Conservation (phyloP, 2,329 filamentous ascomycete species). For the Fusarium sarcochroum region DNA sequence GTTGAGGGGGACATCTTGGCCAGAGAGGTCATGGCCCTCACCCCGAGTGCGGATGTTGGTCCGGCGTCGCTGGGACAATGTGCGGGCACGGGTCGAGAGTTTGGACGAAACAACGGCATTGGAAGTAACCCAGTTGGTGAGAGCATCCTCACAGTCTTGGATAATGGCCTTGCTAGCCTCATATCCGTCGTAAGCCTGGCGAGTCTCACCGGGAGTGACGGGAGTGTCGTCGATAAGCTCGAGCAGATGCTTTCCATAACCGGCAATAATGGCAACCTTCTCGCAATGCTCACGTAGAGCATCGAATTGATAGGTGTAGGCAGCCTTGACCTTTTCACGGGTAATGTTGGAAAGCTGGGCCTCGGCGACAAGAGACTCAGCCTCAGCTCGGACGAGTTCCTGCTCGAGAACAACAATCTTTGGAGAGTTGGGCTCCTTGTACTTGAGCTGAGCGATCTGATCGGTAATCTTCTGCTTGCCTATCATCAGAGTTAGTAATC, state of each 20-base stretch:
- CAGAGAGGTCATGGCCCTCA: conserved; percentile 85
- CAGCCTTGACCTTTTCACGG: conserved; percentile 98
- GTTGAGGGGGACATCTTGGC: conserved; percentile 83
- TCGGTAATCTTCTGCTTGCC: conserved; percentile 99
- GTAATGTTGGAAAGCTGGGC: conserved; percentile 99
- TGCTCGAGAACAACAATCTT: conserved; percentile 98
- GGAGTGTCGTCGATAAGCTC: conserved; percentile 97
- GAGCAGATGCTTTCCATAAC: conserved; percentile 97
- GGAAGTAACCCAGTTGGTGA: conserved; percentile 96
- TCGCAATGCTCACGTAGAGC: conserved; percentile 97
- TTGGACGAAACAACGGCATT: conserved; percentile 91
- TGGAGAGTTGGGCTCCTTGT: conserved; percentile 98
- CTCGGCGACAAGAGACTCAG: conserved; percentile 98
- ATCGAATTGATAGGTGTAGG: conserved; percentile 98
- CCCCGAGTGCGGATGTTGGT: conserved; percentile 77
- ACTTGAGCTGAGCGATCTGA: conserved; percentile 98
- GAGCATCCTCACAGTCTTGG: conserved; percentile 96
- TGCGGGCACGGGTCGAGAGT: conserved; percentile 88
- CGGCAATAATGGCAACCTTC: conserved; percentile 97
- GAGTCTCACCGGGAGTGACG: conserved; percentile 96
- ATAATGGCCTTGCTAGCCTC: conserved; percentile 99
- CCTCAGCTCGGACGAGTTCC: conserved; percentile 97
- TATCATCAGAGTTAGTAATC: conserved; percentile 54
- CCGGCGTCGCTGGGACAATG: conserved; percentile 86
- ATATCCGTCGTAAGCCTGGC: conserved; percentile 96